Base-by-base conservation (phyloP, 2,329 filamentous ascomycete genomes). In the Laburnicola sp. region DNA sequence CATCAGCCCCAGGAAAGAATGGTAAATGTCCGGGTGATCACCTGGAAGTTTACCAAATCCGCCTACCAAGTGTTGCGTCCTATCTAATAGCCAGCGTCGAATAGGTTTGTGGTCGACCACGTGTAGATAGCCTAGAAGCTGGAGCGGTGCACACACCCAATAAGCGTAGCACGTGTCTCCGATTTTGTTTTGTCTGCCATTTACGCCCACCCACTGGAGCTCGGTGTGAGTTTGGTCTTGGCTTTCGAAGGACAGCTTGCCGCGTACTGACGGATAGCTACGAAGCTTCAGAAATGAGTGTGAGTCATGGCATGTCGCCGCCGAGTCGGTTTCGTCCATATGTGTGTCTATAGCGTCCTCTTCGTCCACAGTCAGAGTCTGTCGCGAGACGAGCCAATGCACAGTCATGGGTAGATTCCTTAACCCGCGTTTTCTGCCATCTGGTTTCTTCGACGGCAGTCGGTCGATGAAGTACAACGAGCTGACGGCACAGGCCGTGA, bases 101-200 rank as follows among this genome's bases (percentile, higher is more conserved):
- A 88, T 84, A 0, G 85, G 80, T 8, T 71, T 66, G 4, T 75
- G 71, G 50, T 86, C 79, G 26, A 91, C 73, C n/a, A 91, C 74
- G 1, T 80, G 70, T 9, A 79, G 72, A 49, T 81, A 61, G 10
- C 60, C 64, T 10, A 73, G 62, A 2, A 69, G 53, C 41, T 63
- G 57, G 7, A 73, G 70, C 44, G 91, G 84, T 2, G 84, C 91
- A 3, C 82, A 81, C 0, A 89, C 90, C 94, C 94, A 99, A 79
- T 93, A 99, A 22, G 85, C 87, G 72, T 99, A 99, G 75, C 94
- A 99, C 0, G 94, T 97, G 74, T 99, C 94, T 7, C 89, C 88
- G 41, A 86, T 81, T 73, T 99, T 99, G 76, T 96, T 97, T 69
- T 84, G 86, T 43, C 94, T 85, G 25, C 94, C 94, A 65, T 95